A percentile compares a stretch with the other conserved stretches of the same genome.
Conservation (phyloP, 768 basidiomycete species). For the Leccinum uliginosum region DNA sequence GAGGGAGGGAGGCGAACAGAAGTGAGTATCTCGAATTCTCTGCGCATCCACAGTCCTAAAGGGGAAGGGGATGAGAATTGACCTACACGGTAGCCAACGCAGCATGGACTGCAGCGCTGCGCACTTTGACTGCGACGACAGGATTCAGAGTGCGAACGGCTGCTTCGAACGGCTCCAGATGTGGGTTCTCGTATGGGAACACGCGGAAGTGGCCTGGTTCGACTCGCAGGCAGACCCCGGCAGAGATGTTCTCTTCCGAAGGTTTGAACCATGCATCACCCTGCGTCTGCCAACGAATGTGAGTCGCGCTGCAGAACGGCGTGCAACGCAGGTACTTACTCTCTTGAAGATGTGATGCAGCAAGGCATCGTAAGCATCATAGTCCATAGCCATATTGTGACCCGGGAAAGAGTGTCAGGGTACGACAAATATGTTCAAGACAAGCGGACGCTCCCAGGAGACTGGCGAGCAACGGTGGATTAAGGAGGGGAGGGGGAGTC, state of each 20-base stretch:
- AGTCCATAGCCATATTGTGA: constrained; percentile 36
- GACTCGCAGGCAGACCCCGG: constrained; percentile 73
- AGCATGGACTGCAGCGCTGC: constrained; percentile 77
- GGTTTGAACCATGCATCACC: constrained; percentile 86
- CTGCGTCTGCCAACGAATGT: constrained; percentile 50
- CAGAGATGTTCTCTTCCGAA: constrained; percentile 74
- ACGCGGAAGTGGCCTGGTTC: constrained; percentile 68
- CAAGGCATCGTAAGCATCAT: constrained; percentile 76
- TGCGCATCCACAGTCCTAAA: neutral
- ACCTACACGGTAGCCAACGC: constrained; percentile 67
- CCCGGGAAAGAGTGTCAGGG: neutral
- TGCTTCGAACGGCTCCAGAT: constrained; percentile 76
- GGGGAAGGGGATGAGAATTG: neutral
- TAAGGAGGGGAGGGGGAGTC: neutral
- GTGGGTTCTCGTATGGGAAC: constrained; percentile 84
- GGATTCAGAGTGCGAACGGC: constrained; percentile 75
- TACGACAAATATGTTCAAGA: neutral
- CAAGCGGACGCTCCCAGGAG: neutral
- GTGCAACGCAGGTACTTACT: constrained; percentile 34
- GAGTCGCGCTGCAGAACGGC: neutral
- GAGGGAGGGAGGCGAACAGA: neutral
- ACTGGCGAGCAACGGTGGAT: neutral
- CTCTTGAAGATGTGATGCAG: constrained; percentile 77
- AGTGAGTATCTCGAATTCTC: neutral
- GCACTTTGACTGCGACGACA: constrained; percentile 77